These are phyloP conservation scores for Cystoisospora suis DNA, from an alignment of 169 alveolate species.

Conservation along the genomic window DNA sequence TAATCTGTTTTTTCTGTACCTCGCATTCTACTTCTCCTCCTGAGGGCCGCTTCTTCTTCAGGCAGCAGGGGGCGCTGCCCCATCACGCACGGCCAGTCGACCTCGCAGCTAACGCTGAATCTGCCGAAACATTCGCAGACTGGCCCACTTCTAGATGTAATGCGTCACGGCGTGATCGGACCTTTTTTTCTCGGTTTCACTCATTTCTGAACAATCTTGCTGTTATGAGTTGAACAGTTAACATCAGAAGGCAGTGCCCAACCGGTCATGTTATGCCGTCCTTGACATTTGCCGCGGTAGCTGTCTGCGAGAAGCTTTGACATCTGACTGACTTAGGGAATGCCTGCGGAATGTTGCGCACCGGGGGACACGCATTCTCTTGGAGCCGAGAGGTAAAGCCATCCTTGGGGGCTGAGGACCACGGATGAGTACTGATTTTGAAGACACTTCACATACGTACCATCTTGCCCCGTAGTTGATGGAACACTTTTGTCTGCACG, in stretches of 20 bases:
- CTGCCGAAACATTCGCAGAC: too few species aligned
- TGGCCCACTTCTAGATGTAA: too few species aligned
- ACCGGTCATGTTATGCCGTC: constrained; percentile 36
- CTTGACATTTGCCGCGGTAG: constrained; percentile 47
- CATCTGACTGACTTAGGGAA: not conserved
- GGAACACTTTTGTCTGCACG: constrained; percentile 28
- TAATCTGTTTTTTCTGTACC: not conserved
- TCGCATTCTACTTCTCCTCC: not conserved
- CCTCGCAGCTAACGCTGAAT: constrained; percentile 33
- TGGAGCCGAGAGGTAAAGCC: constrained; percentile 27
- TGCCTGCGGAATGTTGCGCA: not conserved
- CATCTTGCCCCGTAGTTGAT: constrained; percentile 28
- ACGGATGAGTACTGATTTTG: not conserved
- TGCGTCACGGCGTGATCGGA: too few species aligned
- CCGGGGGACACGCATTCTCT: constrained; percentile 44
- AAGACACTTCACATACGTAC: not conserved
- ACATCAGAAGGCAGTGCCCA: not conserved
- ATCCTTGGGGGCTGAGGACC: constrained; percentile 46
- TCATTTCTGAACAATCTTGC: not conserved
- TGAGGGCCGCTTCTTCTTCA: not conserved
- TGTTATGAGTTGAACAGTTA: too few species aligned
- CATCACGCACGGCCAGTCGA: constrained; percentile 11
- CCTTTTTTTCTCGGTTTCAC: not conserved
- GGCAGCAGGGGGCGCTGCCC: not conserved
- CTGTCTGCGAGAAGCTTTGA: not conserved